phyloP scores from a whole-genome alignment of 2,329 filamentous ascomycete species.

The Aspergillus sp. region DNA sequence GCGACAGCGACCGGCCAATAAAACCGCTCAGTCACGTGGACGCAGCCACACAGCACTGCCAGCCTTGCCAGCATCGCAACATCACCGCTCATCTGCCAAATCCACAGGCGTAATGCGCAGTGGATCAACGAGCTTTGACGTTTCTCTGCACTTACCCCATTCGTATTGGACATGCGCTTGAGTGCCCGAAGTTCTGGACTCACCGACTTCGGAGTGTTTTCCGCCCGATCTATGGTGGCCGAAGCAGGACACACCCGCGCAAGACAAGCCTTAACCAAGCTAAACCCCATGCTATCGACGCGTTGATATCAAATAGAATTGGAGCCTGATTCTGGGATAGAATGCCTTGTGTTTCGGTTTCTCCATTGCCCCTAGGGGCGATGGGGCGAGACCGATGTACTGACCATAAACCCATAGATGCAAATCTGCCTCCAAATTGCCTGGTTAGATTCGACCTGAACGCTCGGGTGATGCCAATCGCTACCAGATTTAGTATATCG shows the following conservation, averaged over 20 bases:
- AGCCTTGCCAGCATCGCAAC: background rate
- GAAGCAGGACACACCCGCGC: background rate
- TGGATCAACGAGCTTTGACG: background rate
- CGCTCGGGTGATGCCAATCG: background rate
- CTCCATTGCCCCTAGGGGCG: background rate
- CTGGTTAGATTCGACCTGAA: background rate
- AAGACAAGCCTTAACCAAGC: background rate
- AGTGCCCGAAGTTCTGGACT: background rate
- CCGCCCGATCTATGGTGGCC: background rate
- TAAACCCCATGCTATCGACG: background rate
- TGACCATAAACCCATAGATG: background rate
- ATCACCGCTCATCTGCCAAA: conserved; percentile 1
- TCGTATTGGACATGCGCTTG: background rate
- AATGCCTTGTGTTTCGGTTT: background rate
- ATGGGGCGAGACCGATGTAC: background rate
- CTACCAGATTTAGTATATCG: background rate
- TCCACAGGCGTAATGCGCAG: background rate
- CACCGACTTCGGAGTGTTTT: background rate
- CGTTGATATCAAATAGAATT: background rate
- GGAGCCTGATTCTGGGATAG: background rate
- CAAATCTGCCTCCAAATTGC: background rate
- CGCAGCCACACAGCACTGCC: conserved; percentile 12
- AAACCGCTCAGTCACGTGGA: conserved; percentile 2
- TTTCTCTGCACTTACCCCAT: background rate
- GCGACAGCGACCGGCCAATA: background rate